These are phyloP conservation scores for Acorus gramineus DNA, from an alignment of 106 monocot genomes.

Conservation along the genomic window DNA sequence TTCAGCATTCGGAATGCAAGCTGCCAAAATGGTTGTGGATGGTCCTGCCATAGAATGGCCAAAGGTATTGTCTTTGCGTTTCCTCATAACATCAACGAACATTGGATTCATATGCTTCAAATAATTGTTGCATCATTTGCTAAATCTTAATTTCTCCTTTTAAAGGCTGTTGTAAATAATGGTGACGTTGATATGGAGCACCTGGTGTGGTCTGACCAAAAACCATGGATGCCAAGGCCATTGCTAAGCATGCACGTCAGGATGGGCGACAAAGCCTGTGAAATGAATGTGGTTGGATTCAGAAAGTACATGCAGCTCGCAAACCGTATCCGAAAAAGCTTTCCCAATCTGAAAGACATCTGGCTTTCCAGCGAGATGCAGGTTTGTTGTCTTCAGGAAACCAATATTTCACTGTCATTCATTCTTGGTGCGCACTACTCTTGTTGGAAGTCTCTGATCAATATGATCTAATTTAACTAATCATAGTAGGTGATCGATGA, in stretches of 20 bases:
- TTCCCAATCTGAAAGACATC: slow-evolving; percentile 57
- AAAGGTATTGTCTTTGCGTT: slow-evolving; percentile 54
- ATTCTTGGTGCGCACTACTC: too few species aligned
- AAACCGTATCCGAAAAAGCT: slow-evolving; percentile 30
- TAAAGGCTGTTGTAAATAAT: slow-evolving; percentile 30
- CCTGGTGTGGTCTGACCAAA: slow-evolving; percentile 64
- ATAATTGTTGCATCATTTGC: too few species aligned
- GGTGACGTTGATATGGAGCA: slow-evolving; percentile 42
- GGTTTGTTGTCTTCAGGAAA: slow-evolving; percentile 24
- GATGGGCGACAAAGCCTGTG: slow-evolving; percentile 90
- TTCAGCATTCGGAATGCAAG: slow-evolving; percentile 54
- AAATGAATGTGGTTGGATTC: slow-evolving; percentile 78
- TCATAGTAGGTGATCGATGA: too few species aligned
- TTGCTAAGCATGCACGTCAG: slow-evolving; percentile 81
- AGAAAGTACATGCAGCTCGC: slow-evolving; percentile 73
- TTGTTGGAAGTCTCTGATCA: too few species aligned
- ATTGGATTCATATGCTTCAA: too few species aligned
- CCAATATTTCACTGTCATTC: too few species aligned
- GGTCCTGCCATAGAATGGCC: slow-evolving; percentile 31
- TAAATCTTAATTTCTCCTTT: background rate
- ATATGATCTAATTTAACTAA: too few species aligned
- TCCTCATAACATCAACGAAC: too few species aligned
- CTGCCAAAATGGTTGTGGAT: slow-evolving; percentile 54
- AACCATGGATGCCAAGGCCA: slow-evolving; percentile 72
- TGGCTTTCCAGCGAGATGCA: slow-evolving; percentile 94